Evolutionary conservation across 441 rosid species (phyloP), one percentile per base, ranked within the genome.

Genomic region (Codiaeum variegatum): DNA sequence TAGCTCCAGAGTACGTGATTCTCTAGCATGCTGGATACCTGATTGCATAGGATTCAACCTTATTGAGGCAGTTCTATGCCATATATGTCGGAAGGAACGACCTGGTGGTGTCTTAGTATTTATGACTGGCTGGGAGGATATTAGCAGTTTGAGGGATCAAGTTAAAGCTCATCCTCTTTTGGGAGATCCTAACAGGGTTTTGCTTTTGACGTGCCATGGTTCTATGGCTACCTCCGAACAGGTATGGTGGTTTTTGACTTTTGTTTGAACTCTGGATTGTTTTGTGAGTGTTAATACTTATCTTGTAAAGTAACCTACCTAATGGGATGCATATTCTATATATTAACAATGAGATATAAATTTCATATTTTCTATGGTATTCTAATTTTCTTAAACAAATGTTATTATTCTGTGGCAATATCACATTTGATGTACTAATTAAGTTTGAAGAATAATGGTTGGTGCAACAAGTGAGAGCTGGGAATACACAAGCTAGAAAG

Each of bases 91-190:
- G 65, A 95, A 95, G 84, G 97, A 93, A 82, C 85, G 97, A 56
- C 84, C 91, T 38, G 98, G 99, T 44, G 97, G 97, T 82, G 97
- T 90, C 62, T 87, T 95, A 76, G 96, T 95, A 65, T 95, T 95
- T 86, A 87, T 95, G 93, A 95, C 99, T 77, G 99, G 99, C 44
- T 95, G 99, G 99, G 99, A 93, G 78, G 99, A 95, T 83, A 95
- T 93, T 78, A 95, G 91, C 80, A 88, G 89, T 76, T 80, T 95
- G 75, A 90, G 90, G 76, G 98, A 95, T 82, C 98, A 95, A 84
- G 85, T 95, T 69, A 93, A 91, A 82, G 94, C 98, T 71, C 98
- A 95, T 87, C 99, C 98, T 40, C 98, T 95, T 81, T 63, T 95
- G 56, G 99, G 98, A 66, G 99, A 95, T 83, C 99, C 99, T 69